Evolutionary conservation across 2,329 filamentous ascomycete species (phyloP).

Genomic region (Penicillium decumbens): DNA sequence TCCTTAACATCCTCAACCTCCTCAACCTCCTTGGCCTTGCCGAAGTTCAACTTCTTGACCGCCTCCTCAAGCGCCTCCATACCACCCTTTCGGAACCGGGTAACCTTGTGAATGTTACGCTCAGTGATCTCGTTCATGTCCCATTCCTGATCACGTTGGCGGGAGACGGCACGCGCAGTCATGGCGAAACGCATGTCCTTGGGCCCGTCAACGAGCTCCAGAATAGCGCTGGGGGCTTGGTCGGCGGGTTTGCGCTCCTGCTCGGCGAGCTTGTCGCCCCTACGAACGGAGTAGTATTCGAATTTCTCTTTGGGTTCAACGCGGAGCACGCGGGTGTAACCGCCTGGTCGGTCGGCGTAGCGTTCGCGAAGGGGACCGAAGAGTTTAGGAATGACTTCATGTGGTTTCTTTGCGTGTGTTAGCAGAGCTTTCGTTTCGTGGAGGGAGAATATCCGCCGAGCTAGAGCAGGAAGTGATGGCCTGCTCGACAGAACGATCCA

Average conservation of each 20-base stretch:
- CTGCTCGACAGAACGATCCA: no score
- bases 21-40: conserved; percentile 28
- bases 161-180: conserved; percentile 78
- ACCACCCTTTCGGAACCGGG: conserved; percentile 65
- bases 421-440: not conserved
- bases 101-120: conserved; percentile 79
- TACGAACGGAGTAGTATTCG: conserved; percentile 20
- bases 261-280: conserved; percentile 14
- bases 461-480: no score
- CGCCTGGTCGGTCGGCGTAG: conserved; percentile 74
- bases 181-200: conserved; percentile 92
- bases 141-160: conserved; percentile 50
- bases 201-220: conserved; percentile 91
- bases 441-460: no score
- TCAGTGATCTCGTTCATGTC: conserved; percentile 65
- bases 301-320: conserved; percentile 72
- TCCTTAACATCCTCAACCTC: conserved; percentile 5
- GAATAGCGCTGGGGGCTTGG: conserved; percentile 82
- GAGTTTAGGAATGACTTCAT: conserved; percentile 67
- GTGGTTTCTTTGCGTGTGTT: conserved; percentile 33
- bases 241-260: conserved; percentile 51
- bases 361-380: conserved; percentile 77
- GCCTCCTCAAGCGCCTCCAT: conserved; percentile 61
- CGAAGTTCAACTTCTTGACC: conserved; percentile 56
- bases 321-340: conserved; percentile 90